A percentile compares a stretch with the other conserved stretches of the same genome.
Conservation (phyloP, 2,329 filamentous ascomycete species). For the Microdochium bolleyi region DNA sequence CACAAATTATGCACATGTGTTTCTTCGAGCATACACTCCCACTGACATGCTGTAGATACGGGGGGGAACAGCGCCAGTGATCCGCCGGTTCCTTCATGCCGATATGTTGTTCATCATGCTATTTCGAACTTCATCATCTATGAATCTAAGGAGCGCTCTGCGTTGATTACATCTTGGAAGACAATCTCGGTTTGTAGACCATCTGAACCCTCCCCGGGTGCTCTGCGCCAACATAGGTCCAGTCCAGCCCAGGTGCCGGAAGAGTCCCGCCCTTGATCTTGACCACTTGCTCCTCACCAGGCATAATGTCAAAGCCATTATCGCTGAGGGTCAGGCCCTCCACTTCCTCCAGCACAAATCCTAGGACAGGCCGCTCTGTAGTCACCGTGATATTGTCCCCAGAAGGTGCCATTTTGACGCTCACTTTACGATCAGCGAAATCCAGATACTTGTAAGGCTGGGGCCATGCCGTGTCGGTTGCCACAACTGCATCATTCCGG, state of each 20-base stretch:
- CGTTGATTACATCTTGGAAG: no score
- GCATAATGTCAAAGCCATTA: slow-evolving; percentile 51
- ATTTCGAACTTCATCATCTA: no score
- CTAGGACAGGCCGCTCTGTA: slow-evolving; percentile 43
- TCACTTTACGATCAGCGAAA: slow-evolving; percentile 28
- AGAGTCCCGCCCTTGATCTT: slow-evolving; percentile 9
- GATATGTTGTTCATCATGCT: no score
- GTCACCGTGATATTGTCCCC: slow-evolving; percentile 17
- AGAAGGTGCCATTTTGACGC: slow-evolving; percentile 23
- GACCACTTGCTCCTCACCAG: slow-evolving; percentile 27
- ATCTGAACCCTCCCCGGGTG: slow-evolving; percentile 14
- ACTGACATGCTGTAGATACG: no score
- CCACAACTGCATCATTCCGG: slow-evolving; percentile 27
- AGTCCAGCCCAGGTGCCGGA: slow-evolving; percentile 2
- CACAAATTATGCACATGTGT: no score
- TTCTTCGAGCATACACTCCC: no score
- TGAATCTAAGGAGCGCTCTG: no score
- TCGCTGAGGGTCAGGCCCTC: slow-evolving; percentile 39
- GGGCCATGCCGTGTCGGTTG: slow-evolving; percentile 49
- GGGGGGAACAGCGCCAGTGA: no score
- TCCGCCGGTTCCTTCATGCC: no score
- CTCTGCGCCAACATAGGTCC: slow-evolving; percentile 9
- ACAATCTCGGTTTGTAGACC: not conserved
- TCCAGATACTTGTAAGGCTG: slow-evolving; percentile 54
- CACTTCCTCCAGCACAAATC: slow-evolving; percentile 43